These are phyloP conservation scores for Medicago truncatula DNA, from an alignment of 306 rosid species.

Conservation along the genomic window MtrunA17r5.0-ANR NC_053046.1:10117501-10118000, in stretches of 20 bases:
- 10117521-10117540: slow-evolving; percentile 60
- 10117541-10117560: slow-evolving; percentile 61
- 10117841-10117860: slow-evolving; percentile 81
- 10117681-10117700: neutral
- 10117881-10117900: neutral
- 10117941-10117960: neutral
- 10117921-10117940: neutral
- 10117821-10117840: slow-evolving; percentile 76
- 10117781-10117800: slow-evolving; percentile 71
- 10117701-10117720: too few relatives aligned
- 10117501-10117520: slow-evolving; percentile 67
- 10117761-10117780: slow-evolving; percentile 83
- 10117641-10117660: neutral
- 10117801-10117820: slow-evolving; percentile 70
- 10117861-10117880: slow-evolving; percentile 54
- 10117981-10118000: too few relatives aligned
- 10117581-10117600: slow-evolving; percentile 83
- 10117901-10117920: neutral
- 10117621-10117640: slow-evolving; percentile 47
- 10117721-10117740: neutral
- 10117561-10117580: slow-evolving; percentile 76
- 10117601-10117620: slow-evolving; percentile 84
- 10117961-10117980: neutral
- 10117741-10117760: slow-evolving; percentile 70
- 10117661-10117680: too few relatives aligned